Conservation (phyloP, 169 alveolate species). For the Plasmodium gaboni region DNA sequence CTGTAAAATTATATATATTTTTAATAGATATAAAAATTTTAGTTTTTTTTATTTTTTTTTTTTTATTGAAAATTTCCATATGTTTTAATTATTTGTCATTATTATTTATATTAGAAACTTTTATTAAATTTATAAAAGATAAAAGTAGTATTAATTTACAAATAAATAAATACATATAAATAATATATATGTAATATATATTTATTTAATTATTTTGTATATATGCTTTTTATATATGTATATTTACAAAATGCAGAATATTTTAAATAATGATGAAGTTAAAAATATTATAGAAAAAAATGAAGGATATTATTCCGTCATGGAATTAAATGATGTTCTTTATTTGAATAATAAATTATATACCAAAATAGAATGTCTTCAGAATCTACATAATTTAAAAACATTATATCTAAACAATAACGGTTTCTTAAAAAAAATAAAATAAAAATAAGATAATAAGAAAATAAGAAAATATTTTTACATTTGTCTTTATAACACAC, state of each 20-base stretch:
- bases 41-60: not conserved
- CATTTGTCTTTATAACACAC: not conserved
- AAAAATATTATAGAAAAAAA: conserved; percentile 33
- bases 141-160: too few species aligned
- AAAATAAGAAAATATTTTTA: not conserved
- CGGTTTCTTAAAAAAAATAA: conserved; percentile 17
- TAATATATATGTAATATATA: too few species aligned
- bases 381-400: conserved; percentile 39
- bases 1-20: too few species aligned
- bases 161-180: too few species aligned
- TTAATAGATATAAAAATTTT: not conserved
- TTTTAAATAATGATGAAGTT: conserved; percentile 61
- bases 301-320: conserved; percentile 50
- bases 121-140: too few species aligned
- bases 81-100: too few species aligned
- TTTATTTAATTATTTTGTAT: too few species aligned
- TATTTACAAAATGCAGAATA: conserved; percentile 24
- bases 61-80: not conserved
- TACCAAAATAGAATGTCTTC: conserved; percentile 28
- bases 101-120: too few species aligned
- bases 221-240: too few species aligned
- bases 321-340: conserved; percentile 68
- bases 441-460: not conserved
- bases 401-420: conserved; percentile 70
- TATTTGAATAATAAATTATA: conserved; percentile 58